These are phyloP conservation scores for Xanthoconium stramineum DNA, from an alignment of 768 basidiomycete genomes.

Conservation along the genomic window DNA sequence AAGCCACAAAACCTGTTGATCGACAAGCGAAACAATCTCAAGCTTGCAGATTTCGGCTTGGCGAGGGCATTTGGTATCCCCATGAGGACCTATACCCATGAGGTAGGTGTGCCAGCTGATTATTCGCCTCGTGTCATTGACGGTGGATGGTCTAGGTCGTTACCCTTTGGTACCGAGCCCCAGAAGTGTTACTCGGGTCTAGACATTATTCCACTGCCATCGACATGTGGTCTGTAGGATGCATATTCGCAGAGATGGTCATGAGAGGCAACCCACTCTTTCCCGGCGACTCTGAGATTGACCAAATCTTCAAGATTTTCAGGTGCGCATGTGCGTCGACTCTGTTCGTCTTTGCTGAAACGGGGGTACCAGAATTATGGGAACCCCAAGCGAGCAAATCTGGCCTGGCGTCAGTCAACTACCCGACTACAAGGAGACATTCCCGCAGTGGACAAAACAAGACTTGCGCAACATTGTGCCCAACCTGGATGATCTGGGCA, in stretches of 20 bases:
- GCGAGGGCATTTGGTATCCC: slow-evolving; percentile 98
- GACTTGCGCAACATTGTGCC: slow-evolving; percentile 67
- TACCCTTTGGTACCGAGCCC: slow-evolving; percentile 98
- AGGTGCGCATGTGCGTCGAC: slow-evolving; percentile 46
- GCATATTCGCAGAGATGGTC: slow-evolving; percentile 98
- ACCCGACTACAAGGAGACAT: slow-evolving; percentile 94
- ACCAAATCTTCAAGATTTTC: slow-evolving; percentile 99
- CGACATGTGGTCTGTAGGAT: slow-evolving; percentile 99
- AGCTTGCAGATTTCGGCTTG: slow-evolving; percentile 94
- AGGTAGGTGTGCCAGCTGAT: slow-evolving; percentile 48
- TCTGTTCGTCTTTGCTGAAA: not conserved
- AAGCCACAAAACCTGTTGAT: slow-evolving; percentile 97
- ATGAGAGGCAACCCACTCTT: slow-evolving; percentile 89
- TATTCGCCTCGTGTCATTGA: slow-evolving; percentile 6
- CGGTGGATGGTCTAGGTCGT: slow-evolving; percentile 66
- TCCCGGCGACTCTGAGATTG: slow-evolving; percentile 99
- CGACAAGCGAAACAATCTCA: slow-evolving; percentile 84
- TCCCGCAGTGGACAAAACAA: slow-evolving; percentile 90
- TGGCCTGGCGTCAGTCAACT: slow-evolving; percentile 90
- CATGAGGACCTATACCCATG: slow-evolving; percentile 98
- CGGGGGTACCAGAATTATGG: slow-evolving; percentile 66
- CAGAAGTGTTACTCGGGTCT: slow-evolving; percentile 93
- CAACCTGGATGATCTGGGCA: slow-evolving; percentile 69
- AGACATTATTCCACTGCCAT: slow-evolving; percentile 97
- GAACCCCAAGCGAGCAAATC: slow-evolving; percentile 85